phyloP scores from a whole-genome alignment of 1,284 basidiomycete genomes.

The Marasmius fiardii region DNA sequence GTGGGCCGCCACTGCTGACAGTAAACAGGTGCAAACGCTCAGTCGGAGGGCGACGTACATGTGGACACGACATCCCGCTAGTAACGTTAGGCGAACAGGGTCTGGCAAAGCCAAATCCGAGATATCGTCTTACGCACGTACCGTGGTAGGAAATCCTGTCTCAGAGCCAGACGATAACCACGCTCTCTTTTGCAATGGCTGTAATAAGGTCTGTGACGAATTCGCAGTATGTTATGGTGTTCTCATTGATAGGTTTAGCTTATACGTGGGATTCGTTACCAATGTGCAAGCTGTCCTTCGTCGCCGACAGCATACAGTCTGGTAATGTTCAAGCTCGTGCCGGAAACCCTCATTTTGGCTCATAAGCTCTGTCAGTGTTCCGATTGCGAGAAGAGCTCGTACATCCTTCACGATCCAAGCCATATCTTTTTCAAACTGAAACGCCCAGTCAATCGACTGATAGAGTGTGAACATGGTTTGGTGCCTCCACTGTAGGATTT shows the following conservation, averaged over 20 bases:
- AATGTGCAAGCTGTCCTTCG: conserved; percentile 76
- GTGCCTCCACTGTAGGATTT: conserved; percentile 65
- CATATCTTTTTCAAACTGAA: conserved; percentile 87
- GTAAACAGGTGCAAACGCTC: conserved; percentile 52
- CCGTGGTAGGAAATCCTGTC: conserved; percentile 47
- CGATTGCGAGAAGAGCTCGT: conserved; percentile 75
- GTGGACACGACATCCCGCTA: conserved; percentile 74
- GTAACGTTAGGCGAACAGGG: conserved; percentile 39
- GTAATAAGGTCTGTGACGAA: conserved; percentile 44
- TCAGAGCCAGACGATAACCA: conserved; percentile 44
- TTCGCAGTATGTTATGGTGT: neutral
- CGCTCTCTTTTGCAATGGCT: conserved; percentile 56
- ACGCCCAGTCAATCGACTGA: conserved; percentile 65
- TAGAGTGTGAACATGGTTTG: conserved; percentile 60
- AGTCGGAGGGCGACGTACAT: conserved; percentile 70
- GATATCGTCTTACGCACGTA: conserved; percentile 59
- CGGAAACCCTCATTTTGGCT: conserved; percentile 1
- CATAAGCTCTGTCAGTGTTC: conserved; percentile 57
- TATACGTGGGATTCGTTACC: conserved; percentile 70
- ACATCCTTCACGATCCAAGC: conserved; percentile 74
- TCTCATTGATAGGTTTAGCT: conserved; percentile 32
- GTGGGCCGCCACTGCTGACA: conserved; percentile 1
- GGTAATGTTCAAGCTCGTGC: conserved; percentile 35
- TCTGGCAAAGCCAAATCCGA: conserved; percentile 51
- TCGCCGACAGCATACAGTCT: conserved; percentile 58